Evolutionary conservation across 208 protist genomes (phyloP).

Genomic region (Angomonas ambiguus): DNA sequence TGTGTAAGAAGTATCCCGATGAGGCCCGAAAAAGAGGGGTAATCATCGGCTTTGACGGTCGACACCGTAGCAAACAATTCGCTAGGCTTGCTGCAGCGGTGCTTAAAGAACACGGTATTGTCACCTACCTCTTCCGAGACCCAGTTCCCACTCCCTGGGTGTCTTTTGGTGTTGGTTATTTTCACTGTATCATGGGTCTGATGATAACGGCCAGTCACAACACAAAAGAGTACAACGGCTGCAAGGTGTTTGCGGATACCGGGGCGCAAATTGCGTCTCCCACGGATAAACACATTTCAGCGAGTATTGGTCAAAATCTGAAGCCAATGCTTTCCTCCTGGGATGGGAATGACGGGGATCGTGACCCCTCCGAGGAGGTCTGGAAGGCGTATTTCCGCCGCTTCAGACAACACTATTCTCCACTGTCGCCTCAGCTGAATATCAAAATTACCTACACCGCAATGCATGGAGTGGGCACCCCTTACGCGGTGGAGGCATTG

Average conservation of each 20-base stretch:
- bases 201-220: constrained; percentile 99
- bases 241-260: constrained; percentile 98
- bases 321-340: constrained; percentile 68
- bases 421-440: background rate
- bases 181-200: constrained; percentile 78
- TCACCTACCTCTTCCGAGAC: constrained; percentile 79
- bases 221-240: constrained; percentile 99
- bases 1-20: constrained; percentile 38
- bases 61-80: constrained; percentile 91
- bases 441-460: constrained; percentile 61
- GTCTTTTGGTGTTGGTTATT: constrained; percentile 60
- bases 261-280: constrained; percentile 95
- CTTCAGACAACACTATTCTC: constrained; percentile 38
- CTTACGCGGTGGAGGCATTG: constrained; percentile 68
- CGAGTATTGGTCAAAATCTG: constrained; percentile 85
- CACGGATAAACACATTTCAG: constrained; percentile 91
- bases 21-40: constrained; percentile 54
- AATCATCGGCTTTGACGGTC: constrained; percentile 94
- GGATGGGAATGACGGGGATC: constrained; percentile 37
- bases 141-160: constrained; percentile 94
- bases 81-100: constrained; percentile 85
- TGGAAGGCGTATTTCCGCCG: constrained; percentile 57
- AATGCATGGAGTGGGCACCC: constrained; percentile 95
- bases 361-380: constrained; percentile 56
- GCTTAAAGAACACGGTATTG: constrained; percentile 72